Percentiles rank a stretch among this genome's conserved stretches.
phyloP scores from a whole-genome alignment of 345 rosid species.

The Iberis pinnata region DNA sequence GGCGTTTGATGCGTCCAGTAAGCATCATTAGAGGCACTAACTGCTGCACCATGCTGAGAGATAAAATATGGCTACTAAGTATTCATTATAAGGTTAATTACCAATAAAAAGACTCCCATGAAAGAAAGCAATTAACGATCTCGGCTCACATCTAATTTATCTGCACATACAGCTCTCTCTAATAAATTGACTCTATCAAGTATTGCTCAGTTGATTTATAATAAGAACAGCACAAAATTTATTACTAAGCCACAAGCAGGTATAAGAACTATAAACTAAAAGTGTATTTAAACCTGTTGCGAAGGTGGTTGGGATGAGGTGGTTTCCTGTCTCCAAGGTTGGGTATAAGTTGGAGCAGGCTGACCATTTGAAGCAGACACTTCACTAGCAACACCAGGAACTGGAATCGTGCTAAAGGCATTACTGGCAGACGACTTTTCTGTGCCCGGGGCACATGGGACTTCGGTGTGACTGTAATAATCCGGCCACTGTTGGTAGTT shows the following conservation, averaged over 20 bases:
- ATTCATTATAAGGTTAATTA: neutral
- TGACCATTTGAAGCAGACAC: constrained; percentile 55
- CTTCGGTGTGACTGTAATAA: constrained; percentile 84
- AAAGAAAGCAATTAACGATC: constrained; percentile 15
- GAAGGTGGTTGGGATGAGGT: constrained; percentile 48
- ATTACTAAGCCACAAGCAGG: neutral
- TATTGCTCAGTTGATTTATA: neutral
- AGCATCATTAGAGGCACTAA: constrained; percentile 53
- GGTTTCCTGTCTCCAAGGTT: constrained; percentile 65
- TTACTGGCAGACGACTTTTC: constrained; percentile 60
- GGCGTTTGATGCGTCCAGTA: constrained; percentile 63
- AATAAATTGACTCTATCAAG: constrained; percentile 5
- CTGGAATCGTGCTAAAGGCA: constrained; percentile 50
- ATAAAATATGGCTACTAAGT: constrained; percentile 17
- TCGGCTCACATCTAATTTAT: constrained; percentile 13
- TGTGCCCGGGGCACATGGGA: constrained; percentile 96
- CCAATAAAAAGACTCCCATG: neutral
- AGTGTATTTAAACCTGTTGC: constrained; percentile 54
- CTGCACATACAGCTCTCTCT: constrained; percentile 4
- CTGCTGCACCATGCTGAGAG: constrained; percentile 58
- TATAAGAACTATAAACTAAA: neutral
- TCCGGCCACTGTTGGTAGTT: constrained; percentile 81
- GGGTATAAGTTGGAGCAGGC: constrained; percentile 40
- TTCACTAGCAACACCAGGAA: constrained; percentile 46
- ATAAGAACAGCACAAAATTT: constrained; percentile 8